Evolutionary conservation across 352 stramenopile genomes (phyloP).

Genomic region (Globisporangium canariense): DNA sequence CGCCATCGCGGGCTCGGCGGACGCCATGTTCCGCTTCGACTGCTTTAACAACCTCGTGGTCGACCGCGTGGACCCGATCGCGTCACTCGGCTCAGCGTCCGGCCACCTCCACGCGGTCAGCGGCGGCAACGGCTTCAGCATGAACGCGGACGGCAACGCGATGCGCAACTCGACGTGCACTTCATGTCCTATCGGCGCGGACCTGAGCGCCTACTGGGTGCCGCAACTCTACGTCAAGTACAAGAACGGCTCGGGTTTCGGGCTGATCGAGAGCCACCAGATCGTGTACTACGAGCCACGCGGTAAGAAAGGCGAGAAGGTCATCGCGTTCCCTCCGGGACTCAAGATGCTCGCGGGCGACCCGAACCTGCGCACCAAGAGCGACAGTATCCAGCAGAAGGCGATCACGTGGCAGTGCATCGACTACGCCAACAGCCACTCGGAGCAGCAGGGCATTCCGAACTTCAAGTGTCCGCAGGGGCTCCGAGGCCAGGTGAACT

Average conservation of each 20-base stretch:
- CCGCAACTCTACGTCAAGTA: constrained; percentile 49
- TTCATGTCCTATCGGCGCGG: constrained; percentile 43
- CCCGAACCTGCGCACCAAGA: constrained; percentile 26
- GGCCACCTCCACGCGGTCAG: constrained; percentile 42
- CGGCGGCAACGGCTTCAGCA: constrained; percentile 50
- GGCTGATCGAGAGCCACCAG: constrained; percentile 46
- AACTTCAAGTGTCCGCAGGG: constrained; percentile 42
- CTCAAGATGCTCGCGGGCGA: constrained; percentile 52
- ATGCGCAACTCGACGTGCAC: constrained; percentile 46
- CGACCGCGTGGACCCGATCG: constrained; percentile 47
- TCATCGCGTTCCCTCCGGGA: constrained; percentile 40
- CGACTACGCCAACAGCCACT: constrained; percentile 37
- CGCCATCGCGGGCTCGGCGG: neutral
- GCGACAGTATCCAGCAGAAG: constrained; percentile 35
- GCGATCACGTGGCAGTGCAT: constrained; percentile 48
- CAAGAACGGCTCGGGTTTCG: constrained; percentile 54
- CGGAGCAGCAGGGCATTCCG: constrained; percentile 42
- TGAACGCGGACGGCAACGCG: constrained; percentile 28
- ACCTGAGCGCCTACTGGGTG: constrained; percentile 53
- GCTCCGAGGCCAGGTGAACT: constrained; percentile 49
- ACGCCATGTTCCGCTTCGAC: constrained; percentile 44
- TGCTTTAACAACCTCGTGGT: constrained; percentile 59
- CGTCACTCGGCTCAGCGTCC: constrained; percentile 21
- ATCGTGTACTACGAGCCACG: constrained; percentile 52
- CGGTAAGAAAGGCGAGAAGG: constrained; percentile 26